A percentile compares a stretch with the other conserved stretches of the same genome.
Evolutionary conservation across 805 yeast genomes (phyloP).

Genomic region (Teunomyces stri): DNA sequence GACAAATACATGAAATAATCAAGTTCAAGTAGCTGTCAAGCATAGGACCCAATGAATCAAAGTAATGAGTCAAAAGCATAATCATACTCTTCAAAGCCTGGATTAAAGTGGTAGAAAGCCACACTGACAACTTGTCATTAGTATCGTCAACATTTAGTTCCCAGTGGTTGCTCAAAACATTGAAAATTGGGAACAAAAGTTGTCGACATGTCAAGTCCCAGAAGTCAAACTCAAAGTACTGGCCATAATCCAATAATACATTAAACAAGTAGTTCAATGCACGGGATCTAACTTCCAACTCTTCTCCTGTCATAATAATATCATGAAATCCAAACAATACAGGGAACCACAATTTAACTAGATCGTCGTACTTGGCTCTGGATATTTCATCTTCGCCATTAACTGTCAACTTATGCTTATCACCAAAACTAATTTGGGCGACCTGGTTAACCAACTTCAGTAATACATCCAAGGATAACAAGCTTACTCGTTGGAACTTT

Average conservation of each 20-base stretch:
- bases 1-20: slow-evolving; percentile 85
- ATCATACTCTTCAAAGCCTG: slow-evolving; percentile 92
- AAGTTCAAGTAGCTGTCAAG: slow-evolving; percentile 76
- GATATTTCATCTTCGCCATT: slow-evolving; percentile 15
- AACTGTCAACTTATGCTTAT: slow-evolving; percentile 9
- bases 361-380: slow-evolving; percentile 26
- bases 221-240: slow-evolving; percentile 64
- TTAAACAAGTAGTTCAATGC: slow-evolving; percentile 84
- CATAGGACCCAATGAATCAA: slow-evolving; percentile 69
- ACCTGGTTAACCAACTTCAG: slow-evolving; percentile 59
- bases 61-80: slow-evolving; percentile 77
- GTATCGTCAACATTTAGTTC: slow-evolving; percentile 58
- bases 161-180: slow-evolving; percentile 73
- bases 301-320: slow-evolving; percentile 89
- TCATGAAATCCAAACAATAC: slow-evolving; percentile 82
- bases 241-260: slow-evolving; percentile 74
- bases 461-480: slow-evolving; percentile 77
- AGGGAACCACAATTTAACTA: slow-evolving; percentile 78
- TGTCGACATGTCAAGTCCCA: slow-evolving; percentile 83
- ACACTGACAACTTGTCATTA: slow-evolving; percentile 86
- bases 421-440: slow-evolving; percentile 43
- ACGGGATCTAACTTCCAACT: slow-evolving; percentile 87
- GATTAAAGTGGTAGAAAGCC: slow-evolving; percentile 94
- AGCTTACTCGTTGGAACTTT: slow-evolving; percentile 72
- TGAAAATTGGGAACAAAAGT: slow-evolving; percentile 86